Evolutionary conservation across 495 filamentous ascomycete species (phyloP).

Genomic region (Daldinia concentrica): DNA sequence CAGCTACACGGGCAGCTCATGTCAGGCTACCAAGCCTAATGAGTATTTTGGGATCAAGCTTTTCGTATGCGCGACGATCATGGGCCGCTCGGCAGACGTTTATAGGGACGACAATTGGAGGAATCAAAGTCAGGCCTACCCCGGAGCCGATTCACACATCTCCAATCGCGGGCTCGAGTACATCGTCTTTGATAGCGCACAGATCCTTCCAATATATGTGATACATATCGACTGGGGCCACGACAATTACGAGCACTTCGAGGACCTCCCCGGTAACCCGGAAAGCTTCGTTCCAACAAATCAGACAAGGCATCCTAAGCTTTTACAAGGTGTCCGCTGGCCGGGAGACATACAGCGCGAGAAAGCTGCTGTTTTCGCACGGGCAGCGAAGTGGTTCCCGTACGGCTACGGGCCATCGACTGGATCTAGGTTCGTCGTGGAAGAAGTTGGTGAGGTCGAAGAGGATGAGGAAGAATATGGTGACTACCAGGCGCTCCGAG

Average conservation of each 20-base stretch:
- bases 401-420: constrained; percentile 54
- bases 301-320: constrained; percentile 21
- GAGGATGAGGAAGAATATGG: constrained; percentile 53
- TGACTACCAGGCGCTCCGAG: constrained; percentile 50
- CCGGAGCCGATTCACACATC: constrained; percentile 49
- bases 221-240: constrained; percentile 50
- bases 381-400: constrained; percentile 54
- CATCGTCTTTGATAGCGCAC: constrained; percentile 53
- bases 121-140: constrained; percentile 22
- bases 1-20: constrained; percentile 37
- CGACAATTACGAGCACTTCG: constrained; percentile 38
- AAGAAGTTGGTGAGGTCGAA: constrained; percentile 52
- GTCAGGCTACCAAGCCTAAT: constrained; percentile 33
- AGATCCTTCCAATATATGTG: constrained; percentile 55
- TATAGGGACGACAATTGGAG: constrained; percentile 39
- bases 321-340: constrained; percentile 20
- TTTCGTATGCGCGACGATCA: constrained; percentile 52
- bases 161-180: constrained; percentile 48
- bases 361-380: constrained; percentile 46
- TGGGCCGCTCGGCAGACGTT: constrained; percentile 48
- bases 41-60: constrained; percentile 50
- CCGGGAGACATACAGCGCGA: constrained; percentile 44
- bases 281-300: constrained; percentile 18
- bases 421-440: constrained; percentile 49
- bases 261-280: constrained; percentile 17